phyloP scores from a whole-genome alignment of 2,329 filamentous ascomycete species.

The Geosmithia putterillii region DNA sequence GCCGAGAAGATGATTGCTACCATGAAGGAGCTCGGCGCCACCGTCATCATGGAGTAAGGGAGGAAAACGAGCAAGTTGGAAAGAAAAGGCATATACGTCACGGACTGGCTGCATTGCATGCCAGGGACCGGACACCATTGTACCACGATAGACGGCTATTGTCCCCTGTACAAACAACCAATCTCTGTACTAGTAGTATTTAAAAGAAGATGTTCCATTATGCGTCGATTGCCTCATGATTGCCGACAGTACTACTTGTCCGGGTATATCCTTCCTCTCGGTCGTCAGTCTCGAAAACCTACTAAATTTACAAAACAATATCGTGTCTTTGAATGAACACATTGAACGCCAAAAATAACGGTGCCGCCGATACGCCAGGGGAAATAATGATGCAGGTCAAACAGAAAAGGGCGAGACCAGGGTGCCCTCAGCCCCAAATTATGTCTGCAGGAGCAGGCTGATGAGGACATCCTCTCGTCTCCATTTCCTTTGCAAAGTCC shows the following conservation, averaged over 20 bases:
- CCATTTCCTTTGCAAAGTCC: slow-evolving; percentile 31
- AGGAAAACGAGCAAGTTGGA: background rate
- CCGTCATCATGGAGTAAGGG: slow-evolving; percentile 77
- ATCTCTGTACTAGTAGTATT: slow-evolving; percentile 2
- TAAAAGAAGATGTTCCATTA: slow-evolving; percentile 1
- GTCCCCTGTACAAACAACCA: slow-evolving; percentile 3
- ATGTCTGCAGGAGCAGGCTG: slow-evolving; percentile 9
- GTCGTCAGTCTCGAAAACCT: background rate
- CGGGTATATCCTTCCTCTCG: background rate
- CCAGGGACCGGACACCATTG: background rate
- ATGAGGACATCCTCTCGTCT: slow-evolving; percentile 26
- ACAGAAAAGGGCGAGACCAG: background rate
- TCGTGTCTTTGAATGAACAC: background rate
- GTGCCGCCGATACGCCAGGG: background rate
- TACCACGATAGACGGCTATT: slow-evolving; percentile 1
- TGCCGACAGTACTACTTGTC: background rate
- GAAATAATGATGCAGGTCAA: background rate
- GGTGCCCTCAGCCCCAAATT: background rate
- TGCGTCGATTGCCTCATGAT: background rate
- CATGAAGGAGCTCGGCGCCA: slow-evolving; percentile 85
- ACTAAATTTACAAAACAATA: background rate
- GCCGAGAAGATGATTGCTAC: slow-evolving; percentile 96
- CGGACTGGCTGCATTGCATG: background rate
- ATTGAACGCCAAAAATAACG: background rate
- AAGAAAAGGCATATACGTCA: slow-evolving; percentile 5